Evolutionary conservation across 208 protist species (phyloP), one percentile per base, ranked within the genome.

Genomic region (Trypanosoma rangeli): DNA sequence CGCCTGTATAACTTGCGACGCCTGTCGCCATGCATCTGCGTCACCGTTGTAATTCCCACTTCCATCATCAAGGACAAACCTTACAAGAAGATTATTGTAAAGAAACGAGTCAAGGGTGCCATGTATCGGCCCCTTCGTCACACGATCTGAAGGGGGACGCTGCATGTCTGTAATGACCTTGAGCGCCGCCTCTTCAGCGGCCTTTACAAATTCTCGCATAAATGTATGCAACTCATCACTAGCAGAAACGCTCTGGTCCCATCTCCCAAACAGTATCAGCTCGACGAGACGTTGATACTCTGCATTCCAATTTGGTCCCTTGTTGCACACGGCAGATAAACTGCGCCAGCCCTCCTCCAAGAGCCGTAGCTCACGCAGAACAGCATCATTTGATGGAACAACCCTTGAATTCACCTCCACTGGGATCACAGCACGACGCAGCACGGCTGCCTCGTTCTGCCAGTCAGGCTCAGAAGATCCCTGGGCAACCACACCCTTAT

Each of bases 11-110:
- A 33, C 53, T 44, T 80, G 74, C 5, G 53, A 53, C 2, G 81
- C 83, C 20, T 65, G 31, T 56, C 84, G 84, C 64, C 58, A 73
- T 3, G 85, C 83, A 44, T 68, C 54, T 22, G 46, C 64, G 55
- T 93, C 78, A 0, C 89, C 80, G 15, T 82, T 87, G 35, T 74
- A 75, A 22, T 58, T 42, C 15, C 83, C 86, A 44, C 68, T 66
- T 7, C 72, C 37, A 29, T 73, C 80, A 76, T 96, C 85, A 48
- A 92, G 67, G 54, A 76, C 82, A 28, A 89, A 59, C 9, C 63
- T 55, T 12, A 91, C 26, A 26, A 93, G 53, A 18, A 96, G 68
- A 31, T 81, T 85, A 52, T 82, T 29, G 8, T 60, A 10, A 26
- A 86, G 39, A 80, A 92, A 62, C 74, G 67, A 13, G 54, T 63